Evolutionary conservation across 331 rosid species (phyloP).

Genomic region (Spiraea crenata): DNA sequence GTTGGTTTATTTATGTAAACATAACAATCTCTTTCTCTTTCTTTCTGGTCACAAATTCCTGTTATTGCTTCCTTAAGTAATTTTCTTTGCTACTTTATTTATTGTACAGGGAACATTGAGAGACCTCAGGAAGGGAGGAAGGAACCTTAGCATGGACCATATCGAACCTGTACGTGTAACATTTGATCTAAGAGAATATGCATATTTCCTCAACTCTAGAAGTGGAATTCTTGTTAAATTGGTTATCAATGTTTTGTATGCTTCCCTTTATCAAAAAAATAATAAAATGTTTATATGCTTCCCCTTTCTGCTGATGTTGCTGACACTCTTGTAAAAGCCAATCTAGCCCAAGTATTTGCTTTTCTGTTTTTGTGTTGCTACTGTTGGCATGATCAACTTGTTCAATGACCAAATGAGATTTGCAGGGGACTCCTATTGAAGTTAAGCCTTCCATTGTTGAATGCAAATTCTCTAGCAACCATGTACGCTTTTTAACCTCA

Average conservation of each 20-base stretch:
- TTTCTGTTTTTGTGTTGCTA: background rate
- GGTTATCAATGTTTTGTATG: background rate
- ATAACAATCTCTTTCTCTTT: background rate
- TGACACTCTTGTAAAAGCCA: background rate
- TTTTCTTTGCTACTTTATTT: constrained; percentile 30
- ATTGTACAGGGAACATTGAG: constrained; percentile 83
- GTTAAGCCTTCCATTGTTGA: constrained; percentile 65
- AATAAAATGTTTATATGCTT: background rate
- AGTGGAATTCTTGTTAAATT: background rate
- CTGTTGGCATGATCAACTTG: constrained; percentile 3
- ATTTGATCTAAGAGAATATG: constrained; percentile 3
- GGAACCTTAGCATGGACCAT: constrained; percentile 60
- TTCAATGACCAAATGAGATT: constrained; percentile 26
- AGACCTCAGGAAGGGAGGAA: constrained; percentile 95
- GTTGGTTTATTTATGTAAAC: constrained; percentile 37
- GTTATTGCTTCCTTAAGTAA: constrained; percentile 1
- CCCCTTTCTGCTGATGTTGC: background rate
- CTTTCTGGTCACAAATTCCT: constrained; percentile 8
- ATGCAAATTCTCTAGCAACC: constrained; percentile 49
- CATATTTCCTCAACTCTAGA: background rate
- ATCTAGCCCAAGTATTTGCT: background rate
- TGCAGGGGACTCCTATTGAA: constrained; percentile 71
- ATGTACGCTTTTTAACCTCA: constrained; percentile 37
- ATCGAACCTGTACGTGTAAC: constrained; percentile 58
- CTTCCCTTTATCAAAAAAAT: background rate